These are phyloP conservation scores for Termitomyces sp. DNA, from an alignment of 768 basidiomycete genomes.

Conservation along the genomic window DNA sequence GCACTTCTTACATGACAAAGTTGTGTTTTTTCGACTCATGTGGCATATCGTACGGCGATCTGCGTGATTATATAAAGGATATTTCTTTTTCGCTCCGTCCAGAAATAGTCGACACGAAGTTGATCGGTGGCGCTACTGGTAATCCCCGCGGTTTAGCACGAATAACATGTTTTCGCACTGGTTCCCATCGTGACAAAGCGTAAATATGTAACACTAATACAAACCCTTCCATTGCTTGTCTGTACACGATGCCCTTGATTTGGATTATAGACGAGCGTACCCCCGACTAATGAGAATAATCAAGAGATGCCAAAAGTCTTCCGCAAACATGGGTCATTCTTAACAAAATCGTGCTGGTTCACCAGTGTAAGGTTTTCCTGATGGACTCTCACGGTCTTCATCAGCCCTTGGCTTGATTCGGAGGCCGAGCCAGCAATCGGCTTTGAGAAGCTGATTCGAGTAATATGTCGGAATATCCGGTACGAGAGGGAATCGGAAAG, in stretches of 20 bases:
- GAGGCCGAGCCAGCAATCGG: not conserved
- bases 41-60: not conserved
- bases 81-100: not conserved
- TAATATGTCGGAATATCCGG: slow-evolving; percentile 4
- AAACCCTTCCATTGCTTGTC: too few relatives aligned
- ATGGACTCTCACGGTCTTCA: not conserved
- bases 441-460: not conserved
- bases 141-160: not conserved
- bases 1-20: not conserved
- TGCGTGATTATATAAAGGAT: not conserved
- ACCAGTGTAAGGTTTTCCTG: too few relatives aligned
- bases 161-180: too few relatives aligned
- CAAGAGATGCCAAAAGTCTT: too few relatives aligned
- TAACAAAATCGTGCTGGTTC: too few relatives aligned
- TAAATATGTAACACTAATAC: too few relatives aligned
- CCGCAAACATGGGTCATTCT: too few relatives aligned
- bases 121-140: not conserved
- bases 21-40: not conserved
- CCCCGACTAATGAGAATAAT: too few relatives aligned
- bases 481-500: not conserved
- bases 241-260: too few relatives aligned
- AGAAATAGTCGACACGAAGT: not conserved
- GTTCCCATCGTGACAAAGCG: too few relatives aligned
- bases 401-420: not conserved
- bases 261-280: too few relatives aligned